Conservation (phyloP, 768 basidiomycete species). For the Grammothele lineata region DNA sequence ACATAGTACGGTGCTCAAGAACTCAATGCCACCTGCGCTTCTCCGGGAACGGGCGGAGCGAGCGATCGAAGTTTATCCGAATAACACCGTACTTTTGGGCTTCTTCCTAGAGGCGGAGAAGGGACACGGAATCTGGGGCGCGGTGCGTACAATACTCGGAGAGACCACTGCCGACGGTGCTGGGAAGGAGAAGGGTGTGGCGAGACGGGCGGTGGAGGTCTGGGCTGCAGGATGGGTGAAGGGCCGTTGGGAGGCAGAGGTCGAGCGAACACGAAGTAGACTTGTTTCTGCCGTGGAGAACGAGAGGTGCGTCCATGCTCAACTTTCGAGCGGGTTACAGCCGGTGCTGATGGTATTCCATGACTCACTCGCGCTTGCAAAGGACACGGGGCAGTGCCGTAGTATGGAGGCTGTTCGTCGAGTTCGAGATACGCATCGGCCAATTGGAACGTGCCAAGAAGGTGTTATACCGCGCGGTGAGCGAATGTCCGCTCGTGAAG, state of each 20-base stretch:
- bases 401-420: conserved; percentile 71
- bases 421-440: conserved; percentile 68
- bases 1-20: conserved; percentile 49
- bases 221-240: conserved; percentile 82
- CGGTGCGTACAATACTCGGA: conserved; percentile 53
- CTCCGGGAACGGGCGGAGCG: conserved; percentile 52
- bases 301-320: conserved; percentile 46
- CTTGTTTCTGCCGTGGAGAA: conserved; percentile 58
- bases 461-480: conserved; percentile 67
- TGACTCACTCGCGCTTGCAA: neutral
- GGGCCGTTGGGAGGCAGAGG: conserved; percentile 64
- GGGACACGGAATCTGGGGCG: conserved; percentile 77
- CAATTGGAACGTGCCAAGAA: conserved; percentile 62
- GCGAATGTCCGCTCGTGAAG: conserved; percentile 73
- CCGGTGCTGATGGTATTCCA: neutral
- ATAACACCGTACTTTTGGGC: conserved; percentile 68
- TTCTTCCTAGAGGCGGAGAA: conserved; percentile 73
- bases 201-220: conserved; percentile 59
- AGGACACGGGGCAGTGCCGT: conserved; percentile 66
- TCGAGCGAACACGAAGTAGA: conserved; percentile 65
- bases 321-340: neutral
- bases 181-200: conserved; percentile 48
- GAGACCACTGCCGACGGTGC: conserved; percentile 34
- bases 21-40: conserved; percentile 51
- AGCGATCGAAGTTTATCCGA: conserved; percentile 57